phyloP scores from a whole-genome alignment of 2,329 filamentous ascomycete genomes.

The Pyrenophora tritici-repentis region DNA sequence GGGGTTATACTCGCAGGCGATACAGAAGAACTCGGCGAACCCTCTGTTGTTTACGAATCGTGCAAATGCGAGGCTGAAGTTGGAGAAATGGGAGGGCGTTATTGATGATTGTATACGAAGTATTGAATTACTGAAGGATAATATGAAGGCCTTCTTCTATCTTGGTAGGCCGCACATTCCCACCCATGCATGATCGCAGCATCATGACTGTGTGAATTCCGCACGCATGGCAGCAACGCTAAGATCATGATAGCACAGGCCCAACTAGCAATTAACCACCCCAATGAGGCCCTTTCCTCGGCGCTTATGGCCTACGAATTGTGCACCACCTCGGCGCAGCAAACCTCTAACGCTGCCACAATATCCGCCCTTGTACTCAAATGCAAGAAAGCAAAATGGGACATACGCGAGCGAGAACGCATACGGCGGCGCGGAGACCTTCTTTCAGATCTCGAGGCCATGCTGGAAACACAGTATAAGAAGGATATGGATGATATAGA shows the following conservation, averaged over 20 bases:
- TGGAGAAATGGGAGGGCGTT: conserved; percentile 73
- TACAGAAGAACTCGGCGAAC: conserved; percentile 77
- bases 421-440: conserved; percentile 62
- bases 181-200: background rate
- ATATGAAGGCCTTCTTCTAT: conserved; percentile 84
- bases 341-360: conserved; percentile 69
- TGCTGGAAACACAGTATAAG: conserved; percentile 43
- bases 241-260: conserved; percentile 65
- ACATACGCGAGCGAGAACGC: conserved; percentile 69
- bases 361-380: conserved; percentile 75
- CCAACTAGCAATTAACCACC: conserved; percentile 73
- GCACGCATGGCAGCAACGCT: conserved; percentile 10
- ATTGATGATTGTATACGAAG: conserved; percentile 78
- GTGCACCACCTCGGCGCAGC: conserved; percentile 61
- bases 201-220: background rate
- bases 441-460: conserved; percentile 62
- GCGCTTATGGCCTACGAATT: conserved; percentile 74
- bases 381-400: conserved; percentile 88
- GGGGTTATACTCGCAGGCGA: conserved; percentile 74
- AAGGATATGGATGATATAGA: conserved; percentile 48
- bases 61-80: conserved; percentile 78
- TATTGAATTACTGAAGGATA: conserved; percentile 67
- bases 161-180: conserved; percentile 52
- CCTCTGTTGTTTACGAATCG: conserved; percentile 86
- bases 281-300: conserved; percentile 72